These are phyloP conservation scores for Pilasporangium apinafurcum DNA, from an alignment of 352 stramenopile genomes.

Conservation along the genomic window DNA sequence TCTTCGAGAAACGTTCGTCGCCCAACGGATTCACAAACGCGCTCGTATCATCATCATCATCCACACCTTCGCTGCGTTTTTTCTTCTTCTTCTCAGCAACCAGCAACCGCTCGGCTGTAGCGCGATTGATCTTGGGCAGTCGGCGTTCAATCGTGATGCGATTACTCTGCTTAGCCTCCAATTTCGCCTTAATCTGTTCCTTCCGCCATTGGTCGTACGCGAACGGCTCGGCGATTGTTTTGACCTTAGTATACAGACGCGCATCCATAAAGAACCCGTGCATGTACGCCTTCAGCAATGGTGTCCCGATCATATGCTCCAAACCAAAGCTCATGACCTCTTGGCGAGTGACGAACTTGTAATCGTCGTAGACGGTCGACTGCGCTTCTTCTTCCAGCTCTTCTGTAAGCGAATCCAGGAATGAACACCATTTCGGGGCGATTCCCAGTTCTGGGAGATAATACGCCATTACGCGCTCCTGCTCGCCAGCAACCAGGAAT, in stretches of 20 bases:
- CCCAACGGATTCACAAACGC: constrained; percentile 78
- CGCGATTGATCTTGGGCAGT: constrained; percentile 89
- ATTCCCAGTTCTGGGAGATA: constrained; percentile 97
- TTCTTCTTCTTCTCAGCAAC: constrained; percentile 70
- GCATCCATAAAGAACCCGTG: constrained; percentile 99
- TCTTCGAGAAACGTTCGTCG: constrained; percentile 95
- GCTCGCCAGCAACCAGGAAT: constrained; percentile 95
- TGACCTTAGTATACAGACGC: constrained; percentile 95
- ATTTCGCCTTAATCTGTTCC: constrained; percentile 93
- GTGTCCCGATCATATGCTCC: constrained; percentile 96
- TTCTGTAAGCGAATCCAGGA: constrained; percentile 98
- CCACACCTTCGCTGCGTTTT: constrained; percentile 14
- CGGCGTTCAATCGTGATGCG: constrained; percentile 87
- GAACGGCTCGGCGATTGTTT: constrained; percentile 95
- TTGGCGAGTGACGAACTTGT: constrained; percentile 96
- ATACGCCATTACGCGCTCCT: constrained; percentile 97
- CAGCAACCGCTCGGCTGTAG: constrained; percentile 82
- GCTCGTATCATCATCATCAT: constrained; percentile 16
- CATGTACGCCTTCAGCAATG: constrained; percentile 98
- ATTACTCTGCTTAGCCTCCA: constrained; percentile 85
- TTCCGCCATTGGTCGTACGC: constrained; percentile 98
- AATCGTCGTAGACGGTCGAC: constrained; percentile 97
- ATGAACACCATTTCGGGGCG: constrained; percentile 98
- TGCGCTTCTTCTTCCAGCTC: constrained; percentile 96
- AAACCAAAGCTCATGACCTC: constrained; percentile 96